These are phyloP conservation scores for Penicillium palitans DNA, from an alignment of 2,329 filamentous ascomycete species.

Conservation along the genomic window DNA sequence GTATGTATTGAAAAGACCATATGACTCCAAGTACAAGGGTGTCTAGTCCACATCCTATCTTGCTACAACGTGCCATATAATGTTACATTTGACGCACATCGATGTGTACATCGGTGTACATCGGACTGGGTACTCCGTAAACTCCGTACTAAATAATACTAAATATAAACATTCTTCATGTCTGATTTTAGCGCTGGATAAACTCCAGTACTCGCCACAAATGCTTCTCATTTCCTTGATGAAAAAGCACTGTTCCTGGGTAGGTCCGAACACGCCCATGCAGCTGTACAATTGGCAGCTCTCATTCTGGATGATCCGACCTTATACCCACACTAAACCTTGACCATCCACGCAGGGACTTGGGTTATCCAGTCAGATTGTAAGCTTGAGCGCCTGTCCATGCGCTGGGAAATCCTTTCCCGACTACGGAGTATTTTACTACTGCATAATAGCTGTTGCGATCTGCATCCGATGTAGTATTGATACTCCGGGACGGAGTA, in stretches of 20 bases:
- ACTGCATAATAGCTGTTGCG: neutral
- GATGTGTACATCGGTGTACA: neutral
- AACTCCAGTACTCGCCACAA: neutral
- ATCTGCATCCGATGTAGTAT: slow-evolving; percentile 1
- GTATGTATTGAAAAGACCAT: neutral
- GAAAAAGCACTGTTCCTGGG: slow-evolving; percentile 1
- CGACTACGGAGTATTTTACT: neutral
- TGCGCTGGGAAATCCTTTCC: neutral
- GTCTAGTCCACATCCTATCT: neutral
- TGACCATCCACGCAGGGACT: slow-evolving; percentile 24
- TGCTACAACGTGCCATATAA: neutral
- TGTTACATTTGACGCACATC: neutral
- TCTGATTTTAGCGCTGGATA: slow-evolving; percentile 3
- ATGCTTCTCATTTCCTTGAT: neutral
- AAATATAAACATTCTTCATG: slow-evolving; percentile 11
- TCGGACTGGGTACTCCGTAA: neutral
- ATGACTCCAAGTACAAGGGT: neutral
- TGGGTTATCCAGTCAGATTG: slow-evolving; percentile 5
- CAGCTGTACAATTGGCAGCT: slow-evolving; percentile 8
- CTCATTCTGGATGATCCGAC: slow-evolving; percentile 6
- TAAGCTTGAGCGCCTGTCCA: slow-evolving; percentile 3
- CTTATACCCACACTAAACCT: slow-evolving; percentile 6
- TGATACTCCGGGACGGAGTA: neutral
- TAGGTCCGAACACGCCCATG: slow-evolving; percentile 7
- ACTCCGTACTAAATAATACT: neutral